Percentiles rank a stretch among this genome's conserved stretches.
These are phyloP conservation scores for Aspergillus carbonarius DNA, from an alignment of 2,329 filamentous ascomycete species.

Conservation along the genomic window DNA sequence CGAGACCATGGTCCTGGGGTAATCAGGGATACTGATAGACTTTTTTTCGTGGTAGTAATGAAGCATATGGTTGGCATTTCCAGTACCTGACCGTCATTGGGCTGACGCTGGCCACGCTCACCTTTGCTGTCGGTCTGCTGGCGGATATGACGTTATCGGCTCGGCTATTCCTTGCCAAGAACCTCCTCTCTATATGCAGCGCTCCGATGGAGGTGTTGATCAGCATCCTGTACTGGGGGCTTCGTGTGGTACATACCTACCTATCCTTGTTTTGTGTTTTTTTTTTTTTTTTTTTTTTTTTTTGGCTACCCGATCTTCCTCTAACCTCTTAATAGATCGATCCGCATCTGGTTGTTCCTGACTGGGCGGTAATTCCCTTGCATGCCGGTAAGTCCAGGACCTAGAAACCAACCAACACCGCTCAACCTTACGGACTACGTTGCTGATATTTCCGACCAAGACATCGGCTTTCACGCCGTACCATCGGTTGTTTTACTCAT, in stretches of 20 bases:
- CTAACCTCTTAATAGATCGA: constrained; percentile 35
- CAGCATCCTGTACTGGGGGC: constrained; percentile 60
- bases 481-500: constrained; percentile 55
- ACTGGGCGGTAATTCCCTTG: constrained; percentile 38
- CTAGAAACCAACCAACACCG: background rate
- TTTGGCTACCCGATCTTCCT: background rate
- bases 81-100: constrained; percentile 66
- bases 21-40: constrained; percentile 11
- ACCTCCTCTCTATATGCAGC: constrained; percentile 56
- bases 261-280: constrained; percentile 24
- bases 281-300: no score
- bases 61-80: constrained; percentile 65
- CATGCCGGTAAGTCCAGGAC: constrained; percentile 37
- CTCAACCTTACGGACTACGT: constrained; percentile 30
- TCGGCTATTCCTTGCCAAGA: constrained; percentile 57
- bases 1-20: background rate
- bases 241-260: constrained; percentile 50
- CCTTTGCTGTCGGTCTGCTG: constrained; percentile 54
- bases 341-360: constrained; percentile 51
- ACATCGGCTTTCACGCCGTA: constrained; percentile 51
- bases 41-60: constrained; percentile 45
- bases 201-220: constrained; percentile 62
- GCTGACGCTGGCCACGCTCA: constrained; percentile 54
- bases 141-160: constrained; percentile 56
- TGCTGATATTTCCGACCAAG: constrained; percentile 20